Conservation (phyloP, 192 early-diverging fungal species). For the Thoreauomyces humboldtii region DNA sequence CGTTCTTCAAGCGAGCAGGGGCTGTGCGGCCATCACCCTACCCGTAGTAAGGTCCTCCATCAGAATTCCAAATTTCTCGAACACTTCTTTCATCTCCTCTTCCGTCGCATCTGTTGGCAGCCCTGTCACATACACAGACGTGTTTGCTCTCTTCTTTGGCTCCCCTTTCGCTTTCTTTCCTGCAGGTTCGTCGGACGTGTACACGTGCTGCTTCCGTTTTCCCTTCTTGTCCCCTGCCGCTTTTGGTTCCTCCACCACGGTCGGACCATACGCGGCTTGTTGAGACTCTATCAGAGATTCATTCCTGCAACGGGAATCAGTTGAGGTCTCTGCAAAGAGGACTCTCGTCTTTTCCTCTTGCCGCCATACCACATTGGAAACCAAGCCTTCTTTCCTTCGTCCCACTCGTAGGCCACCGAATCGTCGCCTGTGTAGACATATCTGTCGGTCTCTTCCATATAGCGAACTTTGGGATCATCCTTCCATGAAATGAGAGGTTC, state of each 20-base stretch:
- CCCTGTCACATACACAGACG: conserved; percentile 82
- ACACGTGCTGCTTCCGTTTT: conserved; percentile 49
- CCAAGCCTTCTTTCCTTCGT: conserved; percentile 77
- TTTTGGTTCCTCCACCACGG: not conserved
- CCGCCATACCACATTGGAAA: conserved; percentile 74
- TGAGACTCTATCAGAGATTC: conserved; percentile 62
- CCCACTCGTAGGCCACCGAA: conserved; percentile 81
- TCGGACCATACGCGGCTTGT: conserved; percentile 60
- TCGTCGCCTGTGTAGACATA: conserved; percentile 76
- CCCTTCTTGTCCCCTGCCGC: conserved; percentile 26
- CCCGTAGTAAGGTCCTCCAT: conserved; percentile 62
- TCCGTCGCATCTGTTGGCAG: conserved; percentile 77
- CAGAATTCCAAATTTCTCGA: conserved; percentile 77
- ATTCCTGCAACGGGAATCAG: conserved; percentile 14
- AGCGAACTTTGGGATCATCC: conserved; percentile 56
- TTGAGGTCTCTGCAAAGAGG: too few species aligned
- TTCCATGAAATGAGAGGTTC: not conserved
- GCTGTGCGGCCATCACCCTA: too few species aligned
- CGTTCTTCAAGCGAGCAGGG: too few species aligned
- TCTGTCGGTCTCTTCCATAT: conserved; percentile 69
- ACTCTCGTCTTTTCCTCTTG: not conserved
- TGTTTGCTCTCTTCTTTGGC: conserved; percentile 46
- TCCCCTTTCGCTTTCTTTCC: conserved; percentile 31
- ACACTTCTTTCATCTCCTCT: conserved; percentile 72
- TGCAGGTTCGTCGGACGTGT: conserved; percentile 41